A percentile compares a stretch with the other conserved stretches of the same genome.
Evolutionary conservation across 352 stramenopile genomes (phyloP).

Genomic region (Phytophthora citricola): DNA sequence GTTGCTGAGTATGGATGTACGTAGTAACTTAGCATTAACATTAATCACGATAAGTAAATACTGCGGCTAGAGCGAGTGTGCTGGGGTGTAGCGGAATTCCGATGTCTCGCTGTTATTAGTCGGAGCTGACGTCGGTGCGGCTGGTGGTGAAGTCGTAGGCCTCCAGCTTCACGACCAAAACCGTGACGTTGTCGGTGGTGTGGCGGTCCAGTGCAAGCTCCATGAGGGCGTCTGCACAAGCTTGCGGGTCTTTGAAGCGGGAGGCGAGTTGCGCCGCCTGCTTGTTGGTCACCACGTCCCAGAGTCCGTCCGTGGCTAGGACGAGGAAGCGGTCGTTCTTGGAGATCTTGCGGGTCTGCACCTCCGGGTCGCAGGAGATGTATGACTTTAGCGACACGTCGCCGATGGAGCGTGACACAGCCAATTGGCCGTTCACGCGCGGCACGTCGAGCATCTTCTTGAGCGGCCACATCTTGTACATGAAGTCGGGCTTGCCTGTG

Average conservation of each 20-base stretch:
- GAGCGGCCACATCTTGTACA: conserved; percentile 78
- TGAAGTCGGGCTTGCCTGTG: conserved; percentile 67
- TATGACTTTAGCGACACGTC: conserved; percentile 79
- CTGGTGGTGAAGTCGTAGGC: conserved; percentile 49
- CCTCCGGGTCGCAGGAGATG: conserved; percentile 83
- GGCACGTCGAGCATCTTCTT: conserved; percentile 82
- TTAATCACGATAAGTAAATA: conserved; percentile 38
- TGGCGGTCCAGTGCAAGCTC: conserved; percentile 57
- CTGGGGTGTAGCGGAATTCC: conserved; percentile 13
- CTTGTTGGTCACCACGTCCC: conserved; percentile 83
- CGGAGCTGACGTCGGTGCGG: conserved; percentile 33
- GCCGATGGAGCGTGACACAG: conserved; percentile 86
- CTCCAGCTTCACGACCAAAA: conserved; percentile 74
- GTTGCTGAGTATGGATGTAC: not conserved
- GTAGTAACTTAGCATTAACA: conserved; percentile 32
- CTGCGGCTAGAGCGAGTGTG: conserved; percentile 16
- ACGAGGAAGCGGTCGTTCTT: conserved; percentile 79
- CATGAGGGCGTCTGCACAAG: conserved; percentile 65
- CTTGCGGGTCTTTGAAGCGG: conserved; percentile 58
- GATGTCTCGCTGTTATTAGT: conserved; percentile 19
- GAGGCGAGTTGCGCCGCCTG: conserved; percentile 62
- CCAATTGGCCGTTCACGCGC: conserved; percentile 80
- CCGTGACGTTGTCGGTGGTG: conserved; percentile 83
- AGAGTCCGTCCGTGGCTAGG: conserved; percentile 82
- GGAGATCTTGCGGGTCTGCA: conserved; percentile 65